A percentile compares a stretch with the other conserved stretches of the same genome.
Evolutionary conservation across 495 filamentous ascomycete genomes (phyloP).

Genomic region (Penicillium odoratum): DNA sequence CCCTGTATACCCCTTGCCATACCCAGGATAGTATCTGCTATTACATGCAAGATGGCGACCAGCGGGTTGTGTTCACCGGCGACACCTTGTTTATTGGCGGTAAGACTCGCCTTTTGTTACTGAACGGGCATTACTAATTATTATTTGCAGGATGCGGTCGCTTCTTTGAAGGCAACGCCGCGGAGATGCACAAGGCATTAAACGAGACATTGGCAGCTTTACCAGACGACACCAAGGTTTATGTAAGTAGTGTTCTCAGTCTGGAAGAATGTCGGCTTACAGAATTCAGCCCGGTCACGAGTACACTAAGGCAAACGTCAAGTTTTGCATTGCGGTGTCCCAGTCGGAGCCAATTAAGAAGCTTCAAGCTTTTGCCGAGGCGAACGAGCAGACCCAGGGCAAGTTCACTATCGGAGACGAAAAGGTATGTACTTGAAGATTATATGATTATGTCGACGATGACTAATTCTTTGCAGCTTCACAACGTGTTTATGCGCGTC

Average conservation of each 20-base stretch:
- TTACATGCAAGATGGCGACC: conserved; percentile 75
- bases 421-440: conserved; percentile 61
- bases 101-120: conserved; percentile 29
- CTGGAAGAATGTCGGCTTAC: conserved; percentile 1
- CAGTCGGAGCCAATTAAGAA: conserved; percentile 74
- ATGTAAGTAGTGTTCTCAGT: conserved; percentile 55
- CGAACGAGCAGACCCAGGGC: conserved; percentile 86
- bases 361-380: conserved; percentile 71
- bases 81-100: conserved; percentile 95
- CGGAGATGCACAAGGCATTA: conserved; percentile 89
- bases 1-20: conserved; percentile 95
- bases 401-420: conserved; percentile 97
- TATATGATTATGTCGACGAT: not conserved
- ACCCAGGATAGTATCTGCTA: conserved; percentile 98
- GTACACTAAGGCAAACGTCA: conserved; percentile 93
- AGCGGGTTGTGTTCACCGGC: conserved; percentile 89
- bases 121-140: not conserved
- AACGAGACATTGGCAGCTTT: conserved; percentile 80
- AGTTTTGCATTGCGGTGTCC: conserved; percentile 74
- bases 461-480: conserved; percentile 56
- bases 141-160: conserved; percentile 65
- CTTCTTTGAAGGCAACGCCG: conserved; percentile 91
- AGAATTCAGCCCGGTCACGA: conserved; percentile 79
- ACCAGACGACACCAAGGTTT: conserved; percentile 92
- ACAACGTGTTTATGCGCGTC: conserved; percentile 96